Conservation (phyloP, 177 flowering plant species). For the Telopea speciosissima region DNA sequence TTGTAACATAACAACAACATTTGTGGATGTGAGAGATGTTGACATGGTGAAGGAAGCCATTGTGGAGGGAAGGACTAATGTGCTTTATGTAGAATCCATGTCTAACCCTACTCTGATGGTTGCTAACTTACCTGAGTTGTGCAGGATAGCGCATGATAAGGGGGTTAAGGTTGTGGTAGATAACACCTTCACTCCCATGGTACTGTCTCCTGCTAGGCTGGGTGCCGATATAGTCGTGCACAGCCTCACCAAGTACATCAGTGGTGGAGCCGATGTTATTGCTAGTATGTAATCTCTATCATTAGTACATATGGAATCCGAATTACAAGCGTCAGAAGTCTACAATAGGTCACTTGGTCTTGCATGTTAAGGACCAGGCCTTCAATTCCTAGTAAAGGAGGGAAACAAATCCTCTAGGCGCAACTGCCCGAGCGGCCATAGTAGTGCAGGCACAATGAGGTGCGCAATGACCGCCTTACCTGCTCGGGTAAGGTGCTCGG, state of each 20-base stretch:
- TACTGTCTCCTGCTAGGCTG: slow-evolving; percentile 74
- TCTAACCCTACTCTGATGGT: slow-evolving; percentile 81
- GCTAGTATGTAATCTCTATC: slow-evolving; percentile 43
- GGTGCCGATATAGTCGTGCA: slow-evolving; percentile 95
- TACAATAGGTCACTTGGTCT: too few species aligned
- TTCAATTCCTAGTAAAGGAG: too few species aligned
- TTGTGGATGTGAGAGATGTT: slow-evolving; percentile 52
- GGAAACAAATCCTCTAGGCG: too few species aligned
- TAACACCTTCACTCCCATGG: slow-evolving; percentile 90
- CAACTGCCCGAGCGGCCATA: too few species aligned
- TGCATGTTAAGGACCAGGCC: too few species aligned
- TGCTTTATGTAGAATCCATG: slow-evolving; percentile 68
- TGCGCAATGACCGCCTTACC: too few species aligned
- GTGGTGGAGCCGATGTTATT: slow-evolving; percentile 92
- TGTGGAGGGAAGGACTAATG: slow-evolving; percentile 53
- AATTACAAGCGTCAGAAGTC: too few species aligned
- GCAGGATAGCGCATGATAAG: slow-evolving; percentile 59
- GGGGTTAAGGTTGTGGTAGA: slow-evolving; percentile 82
- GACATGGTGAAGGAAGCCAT: slow-evolving; percentile 45
- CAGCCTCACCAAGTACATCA: slow-evolving; percentile 77
- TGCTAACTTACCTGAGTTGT: slow-evolving; percentile 62
- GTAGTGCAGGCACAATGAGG: too few species aligned
- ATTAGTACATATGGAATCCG: too few species aligned
- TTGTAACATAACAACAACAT: slow-evolving; percentile 65
- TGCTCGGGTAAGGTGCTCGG: too few species aligned